These are phyloP conservation scores for Amaranthus tricolor DNA, from an alignment of 179 eudicot genomes.

Conservation along the genomic window DNA sequence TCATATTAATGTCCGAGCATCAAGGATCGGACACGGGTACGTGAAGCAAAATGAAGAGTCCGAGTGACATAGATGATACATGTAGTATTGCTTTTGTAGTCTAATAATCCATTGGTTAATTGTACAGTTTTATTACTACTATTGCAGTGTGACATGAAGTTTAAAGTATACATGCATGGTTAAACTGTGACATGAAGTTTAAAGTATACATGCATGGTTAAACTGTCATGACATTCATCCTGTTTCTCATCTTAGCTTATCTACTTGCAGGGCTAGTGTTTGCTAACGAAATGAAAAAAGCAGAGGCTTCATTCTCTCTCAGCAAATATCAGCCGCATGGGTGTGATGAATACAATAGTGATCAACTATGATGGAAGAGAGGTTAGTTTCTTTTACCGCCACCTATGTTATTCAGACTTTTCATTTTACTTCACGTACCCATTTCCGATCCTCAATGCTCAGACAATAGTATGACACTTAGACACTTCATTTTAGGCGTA, in stretches of 20 bases:
- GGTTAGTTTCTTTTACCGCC: slow-evolving; percentile 50
- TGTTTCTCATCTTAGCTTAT: not conserved
- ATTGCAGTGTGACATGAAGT: not conserved
- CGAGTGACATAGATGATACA: not conserved
- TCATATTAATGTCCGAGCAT: no score
- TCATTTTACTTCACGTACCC: no score
- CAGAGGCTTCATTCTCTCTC: slow-evolving; percentile 82
- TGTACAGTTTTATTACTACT: not conserved
- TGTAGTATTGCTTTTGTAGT: not conserved
- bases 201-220: not conserved
- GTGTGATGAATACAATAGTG: slow-evolving; percentile 86
- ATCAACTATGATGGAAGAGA: slow-evolving; percentile 92
- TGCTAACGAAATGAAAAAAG: slow-evolving; percentile 93
- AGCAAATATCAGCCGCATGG: slow-evolving; percentile 87
- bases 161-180: not conserved
- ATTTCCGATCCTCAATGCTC: no score
- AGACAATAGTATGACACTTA: no score
- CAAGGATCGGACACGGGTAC: no score
- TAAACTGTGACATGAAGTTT: not conserved
- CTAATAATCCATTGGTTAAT: not conserved
- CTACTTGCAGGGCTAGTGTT: slow-evolving; percentile 55
- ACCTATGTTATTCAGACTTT: no score
- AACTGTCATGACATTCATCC: not conserved
- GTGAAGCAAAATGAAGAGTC: no score
- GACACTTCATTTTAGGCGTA: no score